Conservation (phyloP, 2,329 filamentous ascomycete species). For the Truncatella angustata region DNA sequence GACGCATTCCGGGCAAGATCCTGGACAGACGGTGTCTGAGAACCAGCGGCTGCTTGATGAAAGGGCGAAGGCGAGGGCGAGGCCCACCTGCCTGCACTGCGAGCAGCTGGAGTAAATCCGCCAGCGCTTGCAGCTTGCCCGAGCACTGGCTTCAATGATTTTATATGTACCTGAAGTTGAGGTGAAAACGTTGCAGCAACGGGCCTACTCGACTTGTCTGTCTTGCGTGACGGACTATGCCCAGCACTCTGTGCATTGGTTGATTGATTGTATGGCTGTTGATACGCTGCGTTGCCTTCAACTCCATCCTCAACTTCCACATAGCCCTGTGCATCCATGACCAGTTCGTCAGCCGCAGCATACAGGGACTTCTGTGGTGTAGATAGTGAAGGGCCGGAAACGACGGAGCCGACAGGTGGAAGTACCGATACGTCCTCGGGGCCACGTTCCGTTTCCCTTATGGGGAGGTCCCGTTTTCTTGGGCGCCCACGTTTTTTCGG, state of each 20-base stretch:
- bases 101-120: slow-evolving; percentile 26
- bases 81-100: slow-evolving; percentile 17
- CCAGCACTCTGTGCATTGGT: neutral
- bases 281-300: slow-evolving; percentile 23
- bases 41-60: neutral
- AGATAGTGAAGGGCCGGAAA: slow-evolving; percentile 35
- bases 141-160: neutral
- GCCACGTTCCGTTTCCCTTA: no score
- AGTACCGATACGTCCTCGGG: no score
- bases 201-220: no score
- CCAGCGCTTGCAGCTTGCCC: slow-evolving; percentile 2
- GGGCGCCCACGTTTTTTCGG: neutral
- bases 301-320: slow-evolving; percentile 21
- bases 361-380: slow-evolving; percentile 35
- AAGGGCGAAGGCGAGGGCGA: slow-evolving; percentile 3
- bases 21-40: no score
- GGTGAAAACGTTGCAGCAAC: no score
- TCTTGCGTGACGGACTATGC: no score
- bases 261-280: slow-evolving; percentile 20
- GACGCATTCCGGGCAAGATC: neutral
- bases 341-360: slow-evolving; percentile 15
- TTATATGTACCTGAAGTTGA: neutral
- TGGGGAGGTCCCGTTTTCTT: slow-evolving; percentile 26
- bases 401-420: slow-evolving; percentile 17
- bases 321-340: slow-evolving; percentile 22